Conservation (phyloP, 768 basidiomycete genomes). For the Trametes cingulata region DNA sequence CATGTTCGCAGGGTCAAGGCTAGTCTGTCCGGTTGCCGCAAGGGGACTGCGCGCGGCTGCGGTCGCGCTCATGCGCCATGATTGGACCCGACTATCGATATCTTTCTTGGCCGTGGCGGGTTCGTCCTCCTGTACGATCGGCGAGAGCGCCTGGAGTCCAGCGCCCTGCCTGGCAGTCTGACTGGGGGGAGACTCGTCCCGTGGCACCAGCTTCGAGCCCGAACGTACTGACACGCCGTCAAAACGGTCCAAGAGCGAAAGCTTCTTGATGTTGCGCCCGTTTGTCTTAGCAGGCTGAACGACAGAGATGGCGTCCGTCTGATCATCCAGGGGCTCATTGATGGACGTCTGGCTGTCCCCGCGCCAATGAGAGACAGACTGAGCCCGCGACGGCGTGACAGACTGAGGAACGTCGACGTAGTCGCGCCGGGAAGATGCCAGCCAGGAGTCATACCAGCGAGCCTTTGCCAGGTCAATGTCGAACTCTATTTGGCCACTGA, state of each 20-base stretch:
- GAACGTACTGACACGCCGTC: constrained; percentile 43
- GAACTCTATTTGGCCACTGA: constrained; percentile 82
- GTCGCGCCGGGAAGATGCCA: constrained; percentile 47
- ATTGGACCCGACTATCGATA: constrained; percentile 57
- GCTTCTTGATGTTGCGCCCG: constrained; percentile 53
- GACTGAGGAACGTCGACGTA: constrained; percentile 43
- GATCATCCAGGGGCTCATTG: constrained; percentile 43
- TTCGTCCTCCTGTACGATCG: constrained; percentile 63
- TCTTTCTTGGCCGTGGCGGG: constrained; percentile 49
- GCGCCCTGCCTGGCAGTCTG: constrained; percentile 24
- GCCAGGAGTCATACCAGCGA: constrained; percentile 77
- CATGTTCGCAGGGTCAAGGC: constrained; percentile 52
- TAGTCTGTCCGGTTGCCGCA: constrained; percentile 49
- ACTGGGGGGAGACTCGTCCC: constrained; percentile 32
- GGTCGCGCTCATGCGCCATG: constrained; percentile 66
- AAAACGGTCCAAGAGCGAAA: constrained; percentile 69
- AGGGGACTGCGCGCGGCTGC: constrained; percentile 42
- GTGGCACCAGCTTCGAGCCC: constrained; percentile 28
- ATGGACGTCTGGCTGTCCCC: constrained; percentile 54
- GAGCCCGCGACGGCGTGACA: constrained; percentile 39
- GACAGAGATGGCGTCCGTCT: constrained; percentile 30
- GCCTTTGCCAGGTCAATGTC: constrained; percentile 79
- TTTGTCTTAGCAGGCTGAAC: constrained; percentile 34
- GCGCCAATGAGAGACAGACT: constrained; percentile 53
- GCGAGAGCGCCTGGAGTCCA: constrained; percentile 46